These are phyloP conservation scores for Angomonas deanei DNA, from an alignment of 208 protist genomes.

Conservation along the genomic window DNA sequence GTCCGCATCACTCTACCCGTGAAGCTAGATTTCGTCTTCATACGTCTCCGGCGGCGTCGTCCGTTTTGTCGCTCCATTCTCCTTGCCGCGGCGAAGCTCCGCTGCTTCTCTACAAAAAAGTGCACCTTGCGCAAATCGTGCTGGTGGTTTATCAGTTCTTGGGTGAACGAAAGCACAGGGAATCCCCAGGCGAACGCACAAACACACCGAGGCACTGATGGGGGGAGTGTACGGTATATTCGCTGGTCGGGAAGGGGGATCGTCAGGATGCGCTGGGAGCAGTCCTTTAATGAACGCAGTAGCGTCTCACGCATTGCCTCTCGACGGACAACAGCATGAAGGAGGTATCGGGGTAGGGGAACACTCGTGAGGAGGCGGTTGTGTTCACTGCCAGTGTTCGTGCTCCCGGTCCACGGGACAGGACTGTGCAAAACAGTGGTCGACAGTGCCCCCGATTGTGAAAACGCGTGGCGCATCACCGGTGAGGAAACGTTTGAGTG, in stretches of 20 bases:
- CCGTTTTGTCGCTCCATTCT: conserved; percentile 15
- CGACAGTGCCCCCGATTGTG: too few relatives aligned
- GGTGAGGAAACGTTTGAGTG: too few relatives aligned
- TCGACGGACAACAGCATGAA: conserved; percentile 31
- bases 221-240: conserved; percentile 56
- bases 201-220: conserved; percentile 45
- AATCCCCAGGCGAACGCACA: conserved; percentile 51
- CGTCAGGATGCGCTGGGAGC: conserved; percentile 30
- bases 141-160: conserved; percentile 59
- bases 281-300: conserved; percentile 40
- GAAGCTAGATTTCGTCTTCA: background rate
- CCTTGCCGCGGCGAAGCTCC: conserved; percentile 14
- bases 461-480: too few relatives aligned
- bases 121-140: conserved; percentile 36
- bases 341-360: conserved; percentile 20
- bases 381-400: background rate
- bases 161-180: conserved; percentile 50
- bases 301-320: conserved; percentile 58
- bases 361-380: background rate
- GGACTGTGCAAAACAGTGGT: too few relatives aligned
- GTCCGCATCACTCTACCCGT: background rate
- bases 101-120: conserved; percentile 29
- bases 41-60: conserved; percentile 5
- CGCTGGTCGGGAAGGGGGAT: conserved; percentile 70
- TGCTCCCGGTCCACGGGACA: background rate